Evolutionary conservation across 164 flowering plant genomes (phyloP), one percentile per base, ranked within the genome.

Genomic region (Sextonia rubra): DNA sequence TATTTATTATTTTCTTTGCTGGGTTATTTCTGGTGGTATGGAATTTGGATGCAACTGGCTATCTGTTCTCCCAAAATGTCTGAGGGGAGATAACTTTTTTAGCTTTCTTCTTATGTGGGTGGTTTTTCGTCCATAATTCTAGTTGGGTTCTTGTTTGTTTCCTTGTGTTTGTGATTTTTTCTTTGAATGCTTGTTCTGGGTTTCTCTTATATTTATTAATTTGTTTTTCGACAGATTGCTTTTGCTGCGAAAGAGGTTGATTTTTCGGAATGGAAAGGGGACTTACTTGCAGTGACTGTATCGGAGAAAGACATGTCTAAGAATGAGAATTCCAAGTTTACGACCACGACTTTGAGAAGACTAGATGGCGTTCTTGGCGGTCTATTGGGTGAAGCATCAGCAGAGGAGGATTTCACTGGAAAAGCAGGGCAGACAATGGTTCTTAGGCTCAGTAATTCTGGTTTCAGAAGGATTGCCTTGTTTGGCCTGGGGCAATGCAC

Each of bases 361-460:
- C 72, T 93, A 11, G 99, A 95, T 78, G 68, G 83, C 25, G 75
- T 82, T 7, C 80, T 93, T 75, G 84, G 88, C 70, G 99, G 97
- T 64, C 85, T 89, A 55, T 85, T 95, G 72, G 84, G 87, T n/a
- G 95, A 90, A 75, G 94, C 85, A 14, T 93, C 97, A 3, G 47
- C 78, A 1, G 99, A 95, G 82, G 99, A 95, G 86, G 97, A 91
- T 82, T 93, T 95, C 75, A 86, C 88, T 7, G 99, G 98, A 65
- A 93, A 95, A 82, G 64, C 84, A 27, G 99, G 97, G n/a, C 97
- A 95, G 67, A 86, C 93, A 0, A 85, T 88, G 0, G 75, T 91
- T 72, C 87, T 91, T 25, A 85, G 99, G 79, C 84, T 93, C 74
- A 86, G 97, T 0, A 97, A 97, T 64, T 69, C 87, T 47, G 93